Base-by-base conservation (phyloP, 2,329 filamentous ascomycete species). In the Colletotrichum godetiae region DNA sequence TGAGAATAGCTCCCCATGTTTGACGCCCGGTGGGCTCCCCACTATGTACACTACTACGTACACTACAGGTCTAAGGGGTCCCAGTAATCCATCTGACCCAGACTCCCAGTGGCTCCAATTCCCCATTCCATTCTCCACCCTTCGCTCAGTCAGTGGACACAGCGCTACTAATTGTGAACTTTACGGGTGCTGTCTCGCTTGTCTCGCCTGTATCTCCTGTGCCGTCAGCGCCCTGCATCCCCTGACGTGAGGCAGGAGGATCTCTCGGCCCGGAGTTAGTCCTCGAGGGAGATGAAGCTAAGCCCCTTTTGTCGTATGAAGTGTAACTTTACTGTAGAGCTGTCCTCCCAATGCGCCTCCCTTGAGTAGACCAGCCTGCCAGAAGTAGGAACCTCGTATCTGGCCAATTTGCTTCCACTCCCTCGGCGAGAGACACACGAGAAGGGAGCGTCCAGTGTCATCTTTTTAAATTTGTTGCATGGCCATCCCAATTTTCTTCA, bases 291-390 rank as follows among this genome's bases (percentile, higher is more conserved):
- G 22, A 65, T 42, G 62, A 15, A 52, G 62, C 72, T 74, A 74
- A 64, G 68, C 72, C 72, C 63, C 72, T 72, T 74, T 74, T 72
- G 71, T 61, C 35, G 60, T 8, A 10, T 33, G 49, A 58, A 53
- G 11, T 62, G 71, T 37, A 71, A 70, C 70, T 70, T 37, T 58
- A 61, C 60, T 66, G 71, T 61, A 66, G 67, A 71, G 71, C 71
- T 73, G 71, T 73, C 67, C 71, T 65, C 71, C 52, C 67, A 46
- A 57, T 56, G 71, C 71, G 68, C 68, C 58, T 72, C 72, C 72
- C 72, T 72, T 74, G 62, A 72, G 62, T 66, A 35, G 57, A 67
- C n/a, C 57, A 69, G 68, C 46, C 72, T 29, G 57, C 49, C 68
- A 59, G 24, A 62, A 52, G 57, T 63, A 49, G 63, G 72, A 74